Percentiles rank a stretch among this genome's conserved stretches.
phyloP scores from a whole-genome alignment of 2,329 filamentous ascomycete genomes.

The Colletotrichum navitas region DNA sequence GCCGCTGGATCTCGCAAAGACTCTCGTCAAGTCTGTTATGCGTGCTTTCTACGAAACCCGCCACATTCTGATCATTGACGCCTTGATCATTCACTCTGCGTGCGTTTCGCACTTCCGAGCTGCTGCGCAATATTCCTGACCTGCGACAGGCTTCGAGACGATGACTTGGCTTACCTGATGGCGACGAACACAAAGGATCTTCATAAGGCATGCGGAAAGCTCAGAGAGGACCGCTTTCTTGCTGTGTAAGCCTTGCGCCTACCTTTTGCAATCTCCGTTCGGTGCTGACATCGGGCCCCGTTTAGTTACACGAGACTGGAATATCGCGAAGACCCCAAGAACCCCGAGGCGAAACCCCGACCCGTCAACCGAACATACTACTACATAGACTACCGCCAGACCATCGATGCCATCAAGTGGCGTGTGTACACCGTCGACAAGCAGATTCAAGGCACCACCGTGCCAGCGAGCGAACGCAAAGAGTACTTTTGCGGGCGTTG shows the following conservation, averaged over 20 bases:
- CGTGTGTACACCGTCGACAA: slow-evolving; percentile 90
- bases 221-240: slow-evolving; percentile 89
- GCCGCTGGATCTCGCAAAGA: slow-evolving; percentile 70
- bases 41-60: slow-evolving; percentile 90
- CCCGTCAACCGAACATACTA: slow-evolving; percentile 93
- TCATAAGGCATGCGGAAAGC: slow-evolving; percentile 86
- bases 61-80: slow-evolving; percentile 87
- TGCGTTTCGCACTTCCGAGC: slow-evolving; percentile 59
- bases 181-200: slow-evolving; percentile 92
- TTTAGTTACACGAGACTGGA: slow-evolving; percentile 41
- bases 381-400: slow-evolving; percentile 94
- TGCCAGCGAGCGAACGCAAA: slow-evolving; percentile 87
- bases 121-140: background rate
- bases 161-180: slow-evolving; percentile 88
- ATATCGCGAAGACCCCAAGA: slow-evolving; percentile 42
- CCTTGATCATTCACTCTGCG: slow-evolving; percentile 84
- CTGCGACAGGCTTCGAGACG: slow-evolving; percentile 85
- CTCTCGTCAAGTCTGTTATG: slow-evolving; percentile 86
- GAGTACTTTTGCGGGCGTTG: slow-evolving; percentile 90
- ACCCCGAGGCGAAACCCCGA: slow-evolving; percentile 78
- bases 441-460: slow-evolving; percentile 85
- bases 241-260: slow-evolving; percentile 71
- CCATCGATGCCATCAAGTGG: slow-evolving; percentile 97
- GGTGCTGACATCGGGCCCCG: slow-evolving; percentile 11
- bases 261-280: background rate